Evolutionary conservation across 2,329 filamentous ascomycete genomes (phyloP), one percentile per base, ranked within the genome.

Genomic region (Lomentospora prolificans): DNA sequence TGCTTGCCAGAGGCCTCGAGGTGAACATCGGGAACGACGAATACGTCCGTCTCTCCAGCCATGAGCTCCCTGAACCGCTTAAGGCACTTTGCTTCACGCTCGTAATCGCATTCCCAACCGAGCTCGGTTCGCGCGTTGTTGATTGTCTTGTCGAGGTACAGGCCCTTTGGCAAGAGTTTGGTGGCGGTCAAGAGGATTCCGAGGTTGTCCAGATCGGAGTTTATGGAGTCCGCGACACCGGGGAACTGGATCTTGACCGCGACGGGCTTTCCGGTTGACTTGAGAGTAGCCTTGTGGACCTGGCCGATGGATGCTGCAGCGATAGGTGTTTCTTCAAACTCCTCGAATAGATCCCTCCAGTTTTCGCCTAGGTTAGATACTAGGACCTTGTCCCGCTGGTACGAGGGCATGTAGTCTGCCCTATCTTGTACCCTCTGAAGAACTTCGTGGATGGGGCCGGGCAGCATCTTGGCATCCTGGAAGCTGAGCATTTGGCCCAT

Each of bases 221-320:
- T 90, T 68, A 99, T 99, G 3, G 91, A 97, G 68, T 89, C 86
- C 17, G 92, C 89, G 1, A 99, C 94, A 12, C 95, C 95, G 0
- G 94, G 94, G 64, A 99, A 99, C 69, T 99, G 94, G 8, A 99
- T 86, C 70, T 99, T 99, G 65, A 99, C 91, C 3, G 94, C 94
- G 0, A 99, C 94, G 46, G 78, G 76, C 60, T 85, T 78, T 39
- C 86, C 85, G 41, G 79, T 90, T 3, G 86, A 85, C 63, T 85
- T 86, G 19, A 99, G 76, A 0, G 84, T 82, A 2, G 90, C 94
- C 58, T 85, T 84, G 71, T 99, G 94, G 0, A 99, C 94, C 67
- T 99, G 94, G 0, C 95, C 94, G 57, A 99, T 99, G 0, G 94
- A 97, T 3, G 94, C 94, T 1, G 94, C 94, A 1, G 95, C 94